Evolutionary conservation across 2,329 filamentous ascomycete species (phyloP).

Genomic region (Corniculantispora saksenae): DNA sequence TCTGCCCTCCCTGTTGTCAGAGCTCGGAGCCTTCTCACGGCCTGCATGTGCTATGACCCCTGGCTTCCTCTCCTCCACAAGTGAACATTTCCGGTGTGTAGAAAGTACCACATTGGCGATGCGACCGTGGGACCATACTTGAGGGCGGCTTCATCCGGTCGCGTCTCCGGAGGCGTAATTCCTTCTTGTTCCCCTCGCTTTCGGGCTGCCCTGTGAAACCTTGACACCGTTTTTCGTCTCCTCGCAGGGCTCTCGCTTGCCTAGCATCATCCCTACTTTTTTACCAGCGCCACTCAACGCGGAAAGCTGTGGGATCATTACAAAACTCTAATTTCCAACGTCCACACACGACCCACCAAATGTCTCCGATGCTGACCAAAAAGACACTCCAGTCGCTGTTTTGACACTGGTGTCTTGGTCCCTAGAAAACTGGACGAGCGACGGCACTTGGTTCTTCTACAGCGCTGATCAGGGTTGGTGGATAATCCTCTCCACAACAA

Average conservation of each 20-base stretch:
- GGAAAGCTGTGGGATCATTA: neutral
- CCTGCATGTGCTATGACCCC: too few species aligned
- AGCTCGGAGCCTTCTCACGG: too few species aligned
- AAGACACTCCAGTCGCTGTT: neutral
- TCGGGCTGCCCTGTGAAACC: neutral
- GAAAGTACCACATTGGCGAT: neutral
- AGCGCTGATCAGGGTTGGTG: too few species aligned
- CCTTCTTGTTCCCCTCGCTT: neutral
- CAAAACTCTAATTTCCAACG: neutral
- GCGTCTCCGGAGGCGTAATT: too few species aligned
- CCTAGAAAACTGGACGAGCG: too few species aligned
- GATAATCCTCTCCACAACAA: too few species aligned
- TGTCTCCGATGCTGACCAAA: neutral
- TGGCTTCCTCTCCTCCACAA: neutral
- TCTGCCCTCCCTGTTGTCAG: neutral
- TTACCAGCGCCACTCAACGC: too few species aligned
- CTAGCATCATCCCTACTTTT: neutral
- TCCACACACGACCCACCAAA: neutral
- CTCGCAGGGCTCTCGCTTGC: neutral
- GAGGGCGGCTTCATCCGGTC: too few species aligned
- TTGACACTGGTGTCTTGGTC: neutral
- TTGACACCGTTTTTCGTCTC: neutral
- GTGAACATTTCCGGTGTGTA: neutral
- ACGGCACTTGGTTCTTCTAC: too few species aligned
- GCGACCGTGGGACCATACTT: too few species aligned